Conservation (phyloP, 176 grass and related monocot genomes). For the Metroxylon sagu region DNA sequence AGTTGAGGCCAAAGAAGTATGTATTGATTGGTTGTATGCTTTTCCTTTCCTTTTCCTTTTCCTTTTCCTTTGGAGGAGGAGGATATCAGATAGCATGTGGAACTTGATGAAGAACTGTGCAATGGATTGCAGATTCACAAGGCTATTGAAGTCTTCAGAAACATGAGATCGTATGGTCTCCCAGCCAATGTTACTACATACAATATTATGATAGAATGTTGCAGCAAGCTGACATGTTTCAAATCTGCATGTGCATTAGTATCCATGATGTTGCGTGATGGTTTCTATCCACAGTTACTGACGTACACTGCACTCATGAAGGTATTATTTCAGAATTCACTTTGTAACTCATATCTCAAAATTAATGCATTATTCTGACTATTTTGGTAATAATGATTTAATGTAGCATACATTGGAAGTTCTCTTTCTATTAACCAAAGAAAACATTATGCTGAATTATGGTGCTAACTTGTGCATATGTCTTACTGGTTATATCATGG, state of each 20-base stretch:
- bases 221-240: slow-evolving; percentile 38
- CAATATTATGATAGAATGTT: slow-evolving; percentile 80
- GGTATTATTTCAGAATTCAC: slow-evolving; percentile 11
- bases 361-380: too few species aligned
- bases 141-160: slow-evolving; percentile 60
- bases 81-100: background rate
- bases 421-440: too few species aligned
- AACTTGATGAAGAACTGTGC: slow-evolving; percentile 13
- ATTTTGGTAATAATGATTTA: too few species aligned
- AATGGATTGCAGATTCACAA: slow-evolving; percentile 37
- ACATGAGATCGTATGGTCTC: slow-evolving; percentile 46
- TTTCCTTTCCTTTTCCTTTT: background rate
- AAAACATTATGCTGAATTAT: too few species aligned
- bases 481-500: too few species aligned
- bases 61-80: background rate
- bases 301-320: slow-evolving; percentile 64
- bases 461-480: too few species aligned
- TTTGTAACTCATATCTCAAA: too few species aligned
- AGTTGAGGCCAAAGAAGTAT: slow-evolving; percentile 63
- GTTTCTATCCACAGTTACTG: slow-evolving; percentile 32
- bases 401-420: too few species aligned
- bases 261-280: slow-evolving; percentile 75
- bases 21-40: background rate
- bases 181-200: slow-evolving; percentile 51
- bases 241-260: slow-evolving; percentile 53